Evolutionary conservation across 2,329 filamentous ascomycete genomes (phyloP).

Genomic region (Botrytis tulipae): DNA sequence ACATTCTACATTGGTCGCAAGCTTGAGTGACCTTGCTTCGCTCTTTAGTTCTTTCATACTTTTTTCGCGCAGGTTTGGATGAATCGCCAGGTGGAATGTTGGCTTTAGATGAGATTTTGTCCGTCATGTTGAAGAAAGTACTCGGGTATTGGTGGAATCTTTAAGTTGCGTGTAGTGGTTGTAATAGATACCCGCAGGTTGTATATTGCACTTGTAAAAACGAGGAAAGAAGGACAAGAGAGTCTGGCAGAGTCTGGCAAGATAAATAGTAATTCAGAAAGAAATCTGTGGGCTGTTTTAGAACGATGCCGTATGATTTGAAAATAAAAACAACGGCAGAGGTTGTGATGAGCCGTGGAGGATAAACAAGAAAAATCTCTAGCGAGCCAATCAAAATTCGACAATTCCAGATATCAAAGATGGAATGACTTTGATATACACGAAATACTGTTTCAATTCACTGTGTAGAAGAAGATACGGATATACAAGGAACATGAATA

Average conservation of each 20-base stretch:
- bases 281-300: neutral
- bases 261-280: too few species aligned
- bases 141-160: neutral
- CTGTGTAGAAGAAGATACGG: neutral
- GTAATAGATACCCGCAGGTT: neutral
- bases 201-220: neutral
- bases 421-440: neutral
- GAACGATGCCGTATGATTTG: neutral
- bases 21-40: conserved; percentile 44
- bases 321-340: neutral
- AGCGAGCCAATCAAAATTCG: neutral
- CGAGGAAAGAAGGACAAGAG: neutral
- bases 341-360: neutral
- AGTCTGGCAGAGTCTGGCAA: neutral
- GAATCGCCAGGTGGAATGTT: neutral
- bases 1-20: conserved; percentile 50
- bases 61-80: neutral
- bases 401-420: neutral
- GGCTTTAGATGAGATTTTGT: neutral
- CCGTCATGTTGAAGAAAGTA: neutral
- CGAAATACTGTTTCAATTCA: neutral
- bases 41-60: neutral
- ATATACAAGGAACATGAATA: neutral
- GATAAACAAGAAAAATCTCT: neutral
- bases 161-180: neutral